phyloP scores from a whole-genome alignment of 164 flowering plant species.

The Macadamia integrifolia region DNA sequence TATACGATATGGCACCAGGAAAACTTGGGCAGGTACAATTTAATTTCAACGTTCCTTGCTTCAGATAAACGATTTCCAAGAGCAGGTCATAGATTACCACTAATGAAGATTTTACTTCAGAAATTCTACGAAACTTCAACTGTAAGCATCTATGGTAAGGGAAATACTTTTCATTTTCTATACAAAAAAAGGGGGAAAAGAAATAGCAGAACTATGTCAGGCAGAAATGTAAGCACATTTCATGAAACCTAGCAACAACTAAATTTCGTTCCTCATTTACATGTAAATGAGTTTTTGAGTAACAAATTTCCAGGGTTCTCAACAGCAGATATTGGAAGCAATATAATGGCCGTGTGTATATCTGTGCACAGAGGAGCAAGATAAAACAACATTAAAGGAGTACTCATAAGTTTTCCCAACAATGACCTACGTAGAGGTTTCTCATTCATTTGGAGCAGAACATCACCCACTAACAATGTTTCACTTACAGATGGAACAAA shows the following conservation, averaged over 20 bases:
- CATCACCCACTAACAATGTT: no score
- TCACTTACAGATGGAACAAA: no score
- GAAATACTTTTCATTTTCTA: no score
- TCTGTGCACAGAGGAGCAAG: slow-evolving; percentile 26
- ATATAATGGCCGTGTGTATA: slow-evolving; percentile 51
- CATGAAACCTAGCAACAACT: not conserved
- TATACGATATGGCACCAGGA: no score
- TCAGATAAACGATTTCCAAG: not conserved
- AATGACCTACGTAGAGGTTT: no score
- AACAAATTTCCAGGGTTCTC: slow-evolving; percentile 78
- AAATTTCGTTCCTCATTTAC: not conserved
- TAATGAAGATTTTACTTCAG: not conserved
- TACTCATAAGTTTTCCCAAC: not conserved
- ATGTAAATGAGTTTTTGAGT: slow-evolving; percentile 19
- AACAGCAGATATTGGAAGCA: slow-evolving; percentile 62
- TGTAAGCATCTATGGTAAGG: no score
- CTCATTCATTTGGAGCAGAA: no score
- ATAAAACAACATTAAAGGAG: not conserved
- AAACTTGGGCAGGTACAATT: not conserved
- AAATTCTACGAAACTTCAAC: no score
- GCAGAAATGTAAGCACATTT: not conserved
- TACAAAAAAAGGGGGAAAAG: no score
- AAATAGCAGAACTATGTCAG: no score
- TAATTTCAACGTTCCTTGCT: not conserved
- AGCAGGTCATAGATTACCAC: not conserved